Base-by-base conservation (phyloP, 768 basidiomycete species). In the Boletus coccyginus region DNA sequence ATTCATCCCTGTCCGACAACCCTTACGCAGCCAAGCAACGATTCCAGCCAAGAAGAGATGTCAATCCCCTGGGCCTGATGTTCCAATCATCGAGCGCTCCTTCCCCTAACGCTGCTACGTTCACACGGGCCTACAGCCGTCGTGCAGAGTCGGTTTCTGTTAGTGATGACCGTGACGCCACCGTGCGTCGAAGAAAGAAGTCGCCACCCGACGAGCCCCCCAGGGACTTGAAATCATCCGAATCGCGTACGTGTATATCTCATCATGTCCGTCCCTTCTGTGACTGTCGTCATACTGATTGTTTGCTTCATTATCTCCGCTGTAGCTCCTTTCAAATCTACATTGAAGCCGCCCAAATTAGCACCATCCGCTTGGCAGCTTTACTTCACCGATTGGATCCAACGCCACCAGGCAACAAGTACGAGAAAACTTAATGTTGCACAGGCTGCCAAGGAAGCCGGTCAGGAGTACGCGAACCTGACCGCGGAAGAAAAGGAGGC, bases 361-460 rank as follows among this genome's bases (percentile, higher is more conserved):
- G 92, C 94, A 7, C 92, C 91, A 5, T 94, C 92, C 4, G 92
- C 94, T 52, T 97, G 94, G 94, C 94, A 97, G 72, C 81, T 97
- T 43, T 97, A 93, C 74, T 96, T 97, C 70, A 93, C 93, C 24
- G 92, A 96, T 69, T 94, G 91, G 85, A 94, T 97, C 60, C 89
- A 92, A 70, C 82, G 83, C 65, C 88, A 91, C 70, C 90, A 92
- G 73, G 85, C 86, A 56, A 81, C 83, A 24, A 88, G 85, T 56
- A 84, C 81, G 41, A 81, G 91, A 65, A 96, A 96, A 75, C 81
- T 96, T 36, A 96, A 97, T 71, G 92, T 97, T 55, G 94, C 94
- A 16, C 92, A 95, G 70, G 91, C 92, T 39, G 94, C 94, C 58
- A 95, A 95, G 72, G 93, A 95, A 71, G 94, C 94, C 36, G 94